These are phyloP conservation scores for Trypanosoma lewisi DNA, from an alignment of 208 protist genomes.

Conservation along the genomic window DNA sequence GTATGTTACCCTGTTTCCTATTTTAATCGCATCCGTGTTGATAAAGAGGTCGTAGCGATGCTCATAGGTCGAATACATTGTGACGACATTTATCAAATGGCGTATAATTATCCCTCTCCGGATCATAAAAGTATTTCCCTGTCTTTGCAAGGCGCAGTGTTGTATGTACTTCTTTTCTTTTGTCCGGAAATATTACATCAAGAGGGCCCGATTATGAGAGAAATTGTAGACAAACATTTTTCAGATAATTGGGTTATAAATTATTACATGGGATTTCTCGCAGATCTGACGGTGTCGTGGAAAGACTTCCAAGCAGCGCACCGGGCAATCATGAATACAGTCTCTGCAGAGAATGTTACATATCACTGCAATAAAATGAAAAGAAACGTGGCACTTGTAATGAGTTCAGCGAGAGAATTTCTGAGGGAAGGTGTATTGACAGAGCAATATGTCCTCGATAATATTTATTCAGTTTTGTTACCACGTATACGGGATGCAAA, in stretches of 20 bases:
- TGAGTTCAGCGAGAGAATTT: conserved; percentile 34
- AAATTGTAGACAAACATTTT: conserved; percentile 99
- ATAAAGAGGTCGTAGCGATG: conserved; percentile 74
- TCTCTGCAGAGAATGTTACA: conserved; percentile 69
- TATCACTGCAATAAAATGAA: conserved; percentile 61
- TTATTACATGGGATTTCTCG: conserved; percentile 96
- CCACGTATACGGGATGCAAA: conserved; percentile 91
- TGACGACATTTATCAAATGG: conserved; percentile 97
- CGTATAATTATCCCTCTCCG: conserved; percentile 88
- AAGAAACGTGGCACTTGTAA: conserved; percentile 40
- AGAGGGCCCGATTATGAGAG: conserved; percentile 93
- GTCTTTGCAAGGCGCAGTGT: conserved; percentile 89
- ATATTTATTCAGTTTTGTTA: conserved; percentile 83
- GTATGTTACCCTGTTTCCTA: conserved; percentile 92
- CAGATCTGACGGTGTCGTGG: conserved; percentile 93
- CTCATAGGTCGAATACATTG: conserved; percentile 92
- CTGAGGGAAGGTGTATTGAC: conserved; percentile 90
- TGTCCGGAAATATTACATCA: conserved; percentile 89
- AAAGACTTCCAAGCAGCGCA: conserved; percentile 91
- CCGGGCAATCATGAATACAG: conserved; percentile 89
- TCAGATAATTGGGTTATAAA: conserved; percentile 98
- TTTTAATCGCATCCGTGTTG: conserved; percentile 84
- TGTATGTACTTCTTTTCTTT: conserved; percentile 98
- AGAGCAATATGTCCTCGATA: conserved; percentile 94
- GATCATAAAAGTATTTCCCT: conserved; percentile 95